A percentile compares a stretch with the other conserved stretches of the same genome.
These are phyloP conservation scores for Hyphodiscus sp. DNA, from an alignment of 2,329 filamentous ascomycete species.

Conservation along the genomic window DNA sequence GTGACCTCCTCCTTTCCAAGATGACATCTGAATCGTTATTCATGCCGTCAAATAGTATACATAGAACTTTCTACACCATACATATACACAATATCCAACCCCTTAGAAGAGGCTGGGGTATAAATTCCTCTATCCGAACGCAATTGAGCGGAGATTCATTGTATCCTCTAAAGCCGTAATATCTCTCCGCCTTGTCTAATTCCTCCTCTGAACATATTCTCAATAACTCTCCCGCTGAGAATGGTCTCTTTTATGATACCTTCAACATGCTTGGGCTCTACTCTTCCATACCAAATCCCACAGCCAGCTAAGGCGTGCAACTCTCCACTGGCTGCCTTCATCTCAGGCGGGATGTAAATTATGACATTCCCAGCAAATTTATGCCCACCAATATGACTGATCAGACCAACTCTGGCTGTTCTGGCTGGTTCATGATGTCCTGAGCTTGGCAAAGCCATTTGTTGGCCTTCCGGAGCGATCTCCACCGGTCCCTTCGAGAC, in stretches of 20 bases:
- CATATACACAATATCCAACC: too few species aligned
- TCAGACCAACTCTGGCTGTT: slow-evolving; percentile 58
- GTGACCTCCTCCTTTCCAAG: too few species aligned
- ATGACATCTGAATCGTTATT: too few species aligned
- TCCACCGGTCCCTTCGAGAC: slow-evolving; percentile 41
- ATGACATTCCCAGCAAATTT: slow-evolving; percentile 84
- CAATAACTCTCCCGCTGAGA: slow-evolving; percentile 57
- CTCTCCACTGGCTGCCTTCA: slow-evolving; percentile 35
- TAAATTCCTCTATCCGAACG: not conserved
- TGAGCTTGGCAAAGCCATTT: slow-evolving; percentile 38
- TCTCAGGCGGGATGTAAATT: slow-evolving; percentile 62
- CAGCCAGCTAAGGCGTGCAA: slow-evolving; percentile 58
- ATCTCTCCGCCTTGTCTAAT: slow-evolving; percentile 51
- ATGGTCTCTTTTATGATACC: slow-evolving; percentile 70
- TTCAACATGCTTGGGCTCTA: slow-evolving; percentile 69
- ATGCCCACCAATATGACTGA: slow-evolving; percentile 78
- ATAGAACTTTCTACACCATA: too few species aligned
- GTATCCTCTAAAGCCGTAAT: slow-evolving; percentile 20
- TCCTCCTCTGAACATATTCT: slow-evolving; percentile 66
- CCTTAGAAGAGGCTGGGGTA: too few species aligned
- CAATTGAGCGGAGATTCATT: not conserved
- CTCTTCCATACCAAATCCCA: slow-evolving; percentile 77
- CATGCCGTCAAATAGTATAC: too few species aligned
- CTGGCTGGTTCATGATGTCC: slow-evolving; percentile 10
- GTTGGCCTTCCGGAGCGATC: slow-evolving; percentile 2